These are phyloP conservation scores for Coleophoma eucalyptorum DNA, from an alignment of 2,329 filamentous ascomycete species.

Conservation along the genomic window DNA sequence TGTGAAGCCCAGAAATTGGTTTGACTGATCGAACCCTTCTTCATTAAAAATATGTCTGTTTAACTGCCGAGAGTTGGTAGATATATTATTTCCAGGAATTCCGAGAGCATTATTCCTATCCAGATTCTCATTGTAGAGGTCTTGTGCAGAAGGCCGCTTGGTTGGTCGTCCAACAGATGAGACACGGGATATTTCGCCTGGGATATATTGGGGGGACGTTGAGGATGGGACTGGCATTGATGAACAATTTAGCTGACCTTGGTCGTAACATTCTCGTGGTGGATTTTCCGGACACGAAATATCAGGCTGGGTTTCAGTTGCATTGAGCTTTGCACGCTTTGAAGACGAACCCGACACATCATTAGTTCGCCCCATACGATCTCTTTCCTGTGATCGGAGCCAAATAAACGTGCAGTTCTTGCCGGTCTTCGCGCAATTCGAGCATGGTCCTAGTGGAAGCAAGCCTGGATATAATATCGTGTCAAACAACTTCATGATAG, in stretches of 20 bases:
- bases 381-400: constrained; percentile 1
- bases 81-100: too few relatives aligned
- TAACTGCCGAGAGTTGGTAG: too few relatives aligned
- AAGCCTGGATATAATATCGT: neutral
- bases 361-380: neutral
- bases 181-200: too few relatives aligned
- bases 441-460: constrained; percentile 2
- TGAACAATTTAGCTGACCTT: neutral
- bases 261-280: too few relatives aligned
- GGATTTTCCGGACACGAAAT: neutral
- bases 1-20: too few relatives aligned
- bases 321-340: neutral
- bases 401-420: constrained; percentile 11
- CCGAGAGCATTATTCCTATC: too few relatives aligned
- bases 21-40: too few relatives aligned
- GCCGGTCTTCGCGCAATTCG: constrained; percentile 8
- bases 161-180: too few relatives aligned
- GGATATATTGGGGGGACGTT: neutral
- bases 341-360: neutral
- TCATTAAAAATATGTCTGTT: too few relatives aligned
- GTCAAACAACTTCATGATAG: neutral
- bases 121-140: too few relatives aligned
- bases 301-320: neutral
- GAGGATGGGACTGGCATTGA: neutral
- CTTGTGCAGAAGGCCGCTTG: too few relatives aligned